These are phyloP conservation scores for Drechslerella dactyloides DNA, from an alignment of 2,329 filamentous ascomycete species.

Conservation along the genomic window DNA sequence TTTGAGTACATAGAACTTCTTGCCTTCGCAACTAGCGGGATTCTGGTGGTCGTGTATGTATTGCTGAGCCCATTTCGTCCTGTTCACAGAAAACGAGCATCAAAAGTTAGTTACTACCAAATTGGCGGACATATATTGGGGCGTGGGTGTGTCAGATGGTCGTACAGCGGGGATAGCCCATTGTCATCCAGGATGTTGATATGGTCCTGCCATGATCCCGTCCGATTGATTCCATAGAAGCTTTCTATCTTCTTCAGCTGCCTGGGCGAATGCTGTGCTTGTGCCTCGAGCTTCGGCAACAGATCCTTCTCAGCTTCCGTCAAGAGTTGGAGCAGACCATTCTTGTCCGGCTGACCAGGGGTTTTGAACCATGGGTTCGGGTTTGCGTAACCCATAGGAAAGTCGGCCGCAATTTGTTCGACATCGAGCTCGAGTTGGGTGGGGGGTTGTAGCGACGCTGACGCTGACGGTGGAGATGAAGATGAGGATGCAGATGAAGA, in stretches of 20 bases:
- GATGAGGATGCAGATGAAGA: not conserved
- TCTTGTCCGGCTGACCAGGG: slow-evolving; percentile 20
- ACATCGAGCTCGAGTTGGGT: slow-evolving; percentile 21
- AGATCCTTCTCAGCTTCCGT: slow-evolving; percentile 22
- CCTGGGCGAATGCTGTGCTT: slow-evolving; percentile 3
- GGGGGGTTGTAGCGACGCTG: too few relatives aligned
- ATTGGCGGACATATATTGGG: not conserved
- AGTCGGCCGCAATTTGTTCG: slow-evolving; percentile 46
- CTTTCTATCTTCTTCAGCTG: slow-evolving; percentile 26
- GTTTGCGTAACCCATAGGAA: slow-evolving; percentile 35
- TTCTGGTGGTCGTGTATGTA: slow-evolving; percentile 46
- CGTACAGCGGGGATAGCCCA: slow-evolving; percentile 31
- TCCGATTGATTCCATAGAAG: slow-evolving; percentile 39
- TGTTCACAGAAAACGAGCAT: not conserved
- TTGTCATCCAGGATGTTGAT: slow-evolving; percentile 36
- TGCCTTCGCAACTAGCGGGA: slow-evolving; percentile 27
- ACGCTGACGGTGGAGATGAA: not conserved
- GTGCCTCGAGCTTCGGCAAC: slow-evolving; percentile 8
- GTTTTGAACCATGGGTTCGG: slow-evolving; percentile 41
- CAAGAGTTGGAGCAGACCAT: slow-evolving; percentile 6
- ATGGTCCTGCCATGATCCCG: slow-evolving; percentile 44
- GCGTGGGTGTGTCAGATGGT: not conserved
- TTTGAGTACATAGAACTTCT: slow-evolving; percentile 37
- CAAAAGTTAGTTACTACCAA: slow-evolving; percentile 19
- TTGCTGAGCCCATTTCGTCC: slow-evolving; percentile 45